phyloP scores from a whole-genome alignment of 106 monocot species.

The Triglochin maritima region DNA sequence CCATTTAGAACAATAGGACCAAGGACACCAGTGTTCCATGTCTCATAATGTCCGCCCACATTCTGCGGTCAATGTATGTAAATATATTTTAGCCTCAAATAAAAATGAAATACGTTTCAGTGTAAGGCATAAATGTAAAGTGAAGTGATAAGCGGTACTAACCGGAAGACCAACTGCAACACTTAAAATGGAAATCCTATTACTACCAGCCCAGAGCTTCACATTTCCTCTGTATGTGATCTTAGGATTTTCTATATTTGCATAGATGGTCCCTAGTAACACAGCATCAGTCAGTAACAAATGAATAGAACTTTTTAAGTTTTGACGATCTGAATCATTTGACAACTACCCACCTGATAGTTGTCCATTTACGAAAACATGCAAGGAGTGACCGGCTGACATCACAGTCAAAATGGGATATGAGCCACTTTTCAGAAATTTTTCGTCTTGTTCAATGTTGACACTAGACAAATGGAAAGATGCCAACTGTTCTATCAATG shows the following conservation, averaged over 20 bases:
- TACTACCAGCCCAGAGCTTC: conserved; percentile 80
- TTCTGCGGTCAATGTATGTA: conserved; percentile 30
- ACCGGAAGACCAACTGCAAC: conserved; percentile 83
- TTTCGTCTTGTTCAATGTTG: conserved; percentile 15
- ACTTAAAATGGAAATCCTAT: conserved; percentile 81
- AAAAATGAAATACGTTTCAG: background rate
- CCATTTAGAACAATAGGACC: conserved; percentile 81
- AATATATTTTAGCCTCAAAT: no score
- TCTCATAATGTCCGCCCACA: conserved; percentile 81
- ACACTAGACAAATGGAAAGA: conserved; percentile 22
- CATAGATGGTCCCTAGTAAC: conserved; percentile 67
- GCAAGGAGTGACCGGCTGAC: conserved; percentile 29
- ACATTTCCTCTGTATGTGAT: conserved; percentile 63
- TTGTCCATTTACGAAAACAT: conserved; percentile 24
- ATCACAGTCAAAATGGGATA: conserved; percentile 19
- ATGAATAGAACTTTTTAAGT: background rate
- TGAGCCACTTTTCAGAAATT: conserved; percentile 11
- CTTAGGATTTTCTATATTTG: conserved; percentile 67
- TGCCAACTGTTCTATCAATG: background rate
- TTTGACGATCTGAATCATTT: background rate
- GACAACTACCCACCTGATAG: conserved; percentile 10
- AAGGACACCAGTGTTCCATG: conserved; percentile 92
- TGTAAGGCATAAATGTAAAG: no score
- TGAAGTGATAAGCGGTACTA: conserved; percentile 11
- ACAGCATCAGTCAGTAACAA: background rate